Evolutionary conservation across 768 basidiomycete genomes (phyloP).

Genomic region (Leccinellum luteum): DNA sequence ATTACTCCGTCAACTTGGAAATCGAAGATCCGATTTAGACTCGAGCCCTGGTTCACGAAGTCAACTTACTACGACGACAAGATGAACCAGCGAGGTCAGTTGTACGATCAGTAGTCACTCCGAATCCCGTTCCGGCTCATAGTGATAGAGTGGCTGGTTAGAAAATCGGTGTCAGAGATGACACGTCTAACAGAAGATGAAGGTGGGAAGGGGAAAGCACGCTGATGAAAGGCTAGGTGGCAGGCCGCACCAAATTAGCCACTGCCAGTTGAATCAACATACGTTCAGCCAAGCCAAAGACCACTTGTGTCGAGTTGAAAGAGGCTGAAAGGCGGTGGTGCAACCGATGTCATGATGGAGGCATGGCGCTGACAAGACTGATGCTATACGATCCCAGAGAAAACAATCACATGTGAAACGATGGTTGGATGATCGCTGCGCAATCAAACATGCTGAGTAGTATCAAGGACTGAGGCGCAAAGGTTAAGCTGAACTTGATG

Average conservation of each 20-base stretch:
- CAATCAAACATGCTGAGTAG: constrained; percentile 14
- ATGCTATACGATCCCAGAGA: not conserved
- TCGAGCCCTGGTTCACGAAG: no score
- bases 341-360: not conserved
- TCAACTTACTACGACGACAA: no score
- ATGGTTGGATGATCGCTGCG: constrained; percentile 13
- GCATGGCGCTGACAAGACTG: not conserved
- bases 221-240: not conserved
- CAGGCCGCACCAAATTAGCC: constrained; percentile 8
- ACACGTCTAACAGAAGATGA: not conserved
- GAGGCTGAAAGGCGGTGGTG: not conserved
- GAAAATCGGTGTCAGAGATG: not conserved
- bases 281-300: no score
- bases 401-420: not conserved
- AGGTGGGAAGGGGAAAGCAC: not conserved
- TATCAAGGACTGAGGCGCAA: no score
- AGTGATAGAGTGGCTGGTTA: no score
- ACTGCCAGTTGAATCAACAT: not conserved
- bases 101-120: no score
- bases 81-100: no score
- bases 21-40: no score
- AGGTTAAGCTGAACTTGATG: not conserved
- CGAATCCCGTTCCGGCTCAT: no score
- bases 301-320: not conserved
- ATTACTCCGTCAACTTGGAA: no score